These are phyloP conservation scores for Daldinia vernicosa DNA, from an alignment of 495 filamentous ascomycete species.

Conservation along the genomic window DNA sequence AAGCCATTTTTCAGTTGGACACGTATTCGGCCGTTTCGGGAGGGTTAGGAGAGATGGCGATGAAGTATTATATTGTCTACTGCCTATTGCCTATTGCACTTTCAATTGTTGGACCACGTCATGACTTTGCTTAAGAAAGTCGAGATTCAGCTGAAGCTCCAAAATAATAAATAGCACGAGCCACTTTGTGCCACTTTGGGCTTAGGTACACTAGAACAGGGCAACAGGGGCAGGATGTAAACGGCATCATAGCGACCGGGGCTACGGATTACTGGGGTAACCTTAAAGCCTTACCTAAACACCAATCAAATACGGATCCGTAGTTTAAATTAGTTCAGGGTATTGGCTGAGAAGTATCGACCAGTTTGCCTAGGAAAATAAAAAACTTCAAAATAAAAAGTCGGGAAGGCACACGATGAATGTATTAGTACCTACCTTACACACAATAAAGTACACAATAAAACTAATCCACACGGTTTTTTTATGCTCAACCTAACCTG, in stretches of 20 bases:
- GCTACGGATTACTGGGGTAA: not conserved
- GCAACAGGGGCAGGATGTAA: constrained; percentile 1
- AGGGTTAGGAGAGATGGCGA: not conserved
- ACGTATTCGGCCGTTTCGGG: not conserved
- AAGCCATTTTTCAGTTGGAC: constrained; percentile 58
- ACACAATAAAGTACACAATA: not conserved
- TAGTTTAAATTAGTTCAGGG: not conserved
- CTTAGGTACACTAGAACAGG: too few species aligned
- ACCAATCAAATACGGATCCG: constrained; percentile 28
- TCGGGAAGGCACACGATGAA: constrained; percentile 19
- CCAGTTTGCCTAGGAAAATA: not conserved
- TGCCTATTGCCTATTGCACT: not conserved
- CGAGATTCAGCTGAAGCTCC: not conserved
- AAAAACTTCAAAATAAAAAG: constrained; percentile 20
- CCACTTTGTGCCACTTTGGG: constrained; percentile 21
- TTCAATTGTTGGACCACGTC: constrained; percentile 22
- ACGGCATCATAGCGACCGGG: not conserved
- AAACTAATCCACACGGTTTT: constrained; percentile 4
- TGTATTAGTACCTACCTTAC: not conserved
- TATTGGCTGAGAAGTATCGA: constrained; percentile 13
- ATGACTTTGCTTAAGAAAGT: constrained; percentile 26
- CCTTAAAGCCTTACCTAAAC: not conserved
- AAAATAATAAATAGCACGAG: constrained; percentile 10
- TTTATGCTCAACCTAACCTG: not conserved
- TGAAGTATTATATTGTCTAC: constrained; percentile 2